Base-by-base conservation (phyloP, 1,284 basidiomycete species). In the Takashimella tepidaria region DNA sequence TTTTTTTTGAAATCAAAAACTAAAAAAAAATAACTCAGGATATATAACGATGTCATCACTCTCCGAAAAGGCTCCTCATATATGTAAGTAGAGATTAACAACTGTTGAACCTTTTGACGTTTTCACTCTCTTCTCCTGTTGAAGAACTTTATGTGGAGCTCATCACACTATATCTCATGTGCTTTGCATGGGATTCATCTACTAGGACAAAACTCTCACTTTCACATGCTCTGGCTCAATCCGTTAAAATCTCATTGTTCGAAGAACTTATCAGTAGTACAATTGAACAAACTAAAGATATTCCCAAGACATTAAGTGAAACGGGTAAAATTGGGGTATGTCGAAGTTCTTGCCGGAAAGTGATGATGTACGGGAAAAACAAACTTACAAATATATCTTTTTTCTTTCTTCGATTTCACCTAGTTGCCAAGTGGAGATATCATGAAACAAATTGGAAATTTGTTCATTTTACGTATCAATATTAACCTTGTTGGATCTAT, bases 31-130 rank as follows among this genome's bases (percentile, higher is more conserved):
- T n/a, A n/a, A n/a, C n/a, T n/a, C 62, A 91, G 91, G 63, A 97
- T 97, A 71, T 98, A 95, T 77, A 97, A 98, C 79, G 93, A 98
- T 75, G 93, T 98, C 45, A 97, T 98, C 60, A 96, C 93, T 1
- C 80, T 98, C 26, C 85, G 92, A 49, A 88, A 89, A 71, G 92
- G 93, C 20, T 96, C 92, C 10, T 88, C 90, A 57, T 96, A 95
- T 73, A 96, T 98, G 92, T 92, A 66, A 66, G 86, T 72, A n/a
- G n/a, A n/a, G n/a, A n/a, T n/a, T n/a, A n/a, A n/a, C n/a, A n/a
- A n/a, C n/a, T n/a, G n/a, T n/a, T n/a, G n/a, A n/a, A n/a, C n/a
- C n/a, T n/a, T n/a, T n/a, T n/a, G n/a, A n/a, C n/a, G n/a, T n/a
- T n/a, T n/a, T n/a, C n/a, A n/a, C n/a, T n/a, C n/a, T n/a, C n/a